A percentile compares a stretch with the other conserved stretches of the same genome.
These are phyloP conservation scores for Chytridiales sp. DNA, from an alignment of 371 early-diverging fungal genomes.

Conservation along the genomic window DNA sequence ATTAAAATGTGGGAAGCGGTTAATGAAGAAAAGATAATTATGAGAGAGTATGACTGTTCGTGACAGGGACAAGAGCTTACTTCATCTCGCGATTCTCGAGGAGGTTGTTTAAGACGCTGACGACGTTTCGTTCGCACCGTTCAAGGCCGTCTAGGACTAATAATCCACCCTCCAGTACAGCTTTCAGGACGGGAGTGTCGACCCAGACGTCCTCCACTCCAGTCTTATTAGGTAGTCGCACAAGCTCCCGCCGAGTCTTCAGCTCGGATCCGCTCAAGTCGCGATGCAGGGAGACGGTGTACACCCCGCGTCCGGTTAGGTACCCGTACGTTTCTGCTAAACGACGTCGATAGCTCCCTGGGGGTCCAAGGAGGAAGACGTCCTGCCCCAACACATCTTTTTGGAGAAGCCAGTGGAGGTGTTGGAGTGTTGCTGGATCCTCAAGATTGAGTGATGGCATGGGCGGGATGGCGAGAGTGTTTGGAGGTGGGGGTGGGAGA, in stretches of 20 bases:
- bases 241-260: conserved; percentile 79
- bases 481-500: too few relatives aligned
- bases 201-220: conserved; percentile 61
- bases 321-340: conserved; percentile 72
- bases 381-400: conserved; percentile 71
- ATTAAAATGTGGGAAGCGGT: background rate
- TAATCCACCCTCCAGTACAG: conserved; percentile 76
- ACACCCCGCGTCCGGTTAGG: conserved; percentile 62
- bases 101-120: conserved; percentile 82
- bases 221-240: conserved; percentile 48
- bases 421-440: conserved; percentile 58
- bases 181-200: conserved; percentile 75
- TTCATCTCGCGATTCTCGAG: conserved; percentile 86
- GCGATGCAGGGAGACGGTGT: conserved; percentile 75
- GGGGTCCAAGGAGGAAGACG: conserved; percentile 77
- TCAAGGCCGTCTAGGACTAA: conserved; percentile 66
- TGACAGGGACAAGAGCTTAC: conserved; percentile 1
- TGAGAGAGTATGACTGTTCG: background rate
- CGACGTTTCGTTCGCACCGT: conserved; percentile 81
- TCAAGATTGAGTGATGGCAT: conserved; percentile 5
- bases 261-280: conserved; percentile 76
- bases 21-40: background rate
- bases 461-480: too few relatives aligned
- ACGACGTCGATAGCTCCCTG: conserved; percentile 69
- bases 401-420: conserved; percentile 49